These are phyloP conservation scores for Zygoascus bituminiphila DNA, from an alignment of 805 yeast genomes.

Conservation along the genomic window DNA sequence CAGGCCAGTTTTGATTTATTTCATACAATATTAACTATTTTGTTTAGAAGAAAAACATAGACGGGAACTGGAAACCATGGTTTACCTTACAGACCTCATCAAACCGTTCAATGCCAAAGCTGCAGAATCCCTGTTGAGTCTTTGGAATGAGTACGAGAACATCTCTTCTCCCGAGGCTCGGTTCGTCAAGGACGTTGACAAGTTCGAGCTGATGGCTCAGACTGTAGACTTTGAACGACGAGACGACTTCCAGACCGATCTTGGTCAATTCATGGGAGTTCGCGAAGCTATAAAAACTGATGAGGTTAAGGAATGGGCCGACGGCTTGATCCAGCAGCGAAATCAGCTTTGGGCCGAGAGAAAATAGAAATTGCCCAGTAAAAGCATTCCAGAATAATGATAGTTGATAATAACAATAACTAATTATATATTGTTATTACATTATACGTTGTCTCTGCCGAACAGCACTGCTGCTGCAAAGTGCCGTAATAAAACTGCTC, in stretches of 20 bases:
- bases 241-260: slow-evolving; percentile 46
- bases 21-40: neutral
- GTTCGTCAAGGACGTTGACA: slow-evolving; percentile 90
- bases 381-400: slow-evolving; percentile 1
- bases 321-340: slow-evolving; percentile 46
- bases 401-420: neutral
- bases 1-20: neutral
- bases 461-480: slow-evolving; percentile 77
- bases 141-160: slow-evolving; percentile 87
- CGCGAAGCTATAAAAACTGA: slow-evolving; percentile 54
- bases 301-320: slow-evolving; percentile 64
- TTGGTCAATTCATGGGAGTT: slow-evolving; percentile 64
- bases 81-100: slow-evolving; percentile 52
- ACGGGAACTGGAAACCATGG: slow-evolving; percentile 67
- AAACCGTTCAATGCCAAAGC: slow-evolving; percentile 55
- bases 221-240: slow-evolving; percentile 60
- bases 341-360: slow-evolving; percentile 31
- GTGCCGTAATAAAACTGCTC: slow-evolving; percentile 67
- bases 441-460: slow-evolving; percentile 72
- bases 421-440: neutral
- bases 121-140: slow-evolving; percentile 54
- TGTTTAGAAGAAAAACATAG: slow-evolving; percentile 61
- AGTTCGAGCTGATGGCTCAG: slow-evolving; percentile 64
- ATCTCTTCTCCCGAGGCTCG: slow-evolving; percentile 74
- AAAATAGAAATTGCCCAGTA: neutral